A percentile compares a stretch with the other conserved stretches of the same genome.
These are phyloP conservation scores for Avena insularis DNA, from an alignment of 176 grass and related monocot species.

Conservation along the genomic window DNA sequence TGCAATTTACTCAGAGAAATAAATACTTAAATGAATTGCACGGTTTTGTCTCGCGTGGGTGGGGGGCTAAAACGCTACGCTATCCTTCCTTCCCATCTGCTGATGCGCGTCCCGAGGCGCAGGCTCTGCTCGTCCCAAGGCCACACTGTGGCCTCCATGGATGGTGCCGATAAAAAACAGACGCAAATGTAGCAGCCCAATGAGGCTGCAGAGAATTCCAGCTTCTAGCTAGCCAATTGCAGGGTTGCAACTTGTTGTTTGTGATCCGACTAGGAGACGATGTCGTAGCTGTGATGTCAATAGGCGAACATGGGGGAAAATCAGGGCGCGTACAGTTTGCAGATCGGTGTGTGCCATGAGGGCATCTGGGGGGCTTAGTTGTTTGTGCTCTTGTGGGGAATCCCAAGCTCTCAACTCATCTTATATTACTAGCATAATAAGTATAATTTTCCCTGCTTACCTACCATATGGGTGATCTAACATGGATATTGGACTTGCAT, in stretches of 20 bases:
- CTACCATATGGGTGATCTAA: constrained; percentile 41
- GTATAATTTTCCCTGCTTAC: not conserved
- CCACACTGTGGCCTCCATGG: not conserved
- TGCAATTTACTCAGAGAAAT: no score
- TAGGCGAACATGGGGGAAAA: not conserved
- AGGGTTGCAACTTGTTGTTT: not conserved
- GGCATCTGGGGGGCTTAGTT: not conserved
- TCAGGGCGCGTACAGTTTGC: not conserved
- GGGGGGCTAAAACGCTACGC: not conserved
- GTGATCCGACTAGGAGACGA: constrained; percentile 1
- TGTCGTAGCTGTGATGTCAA: not conserved
- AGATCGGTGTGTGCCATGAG: not conserved
- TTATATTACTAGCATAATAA: not conserved
- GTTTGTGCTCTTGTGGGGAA: constrained; percentile 4
- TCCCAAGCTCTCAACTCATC: constrained; percentile 14
- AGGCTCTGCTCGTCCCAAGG: constrained; percentile 43
- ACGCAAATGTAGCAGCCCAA: constrained; percentile 34
- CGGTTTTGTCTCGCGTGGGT: no score
- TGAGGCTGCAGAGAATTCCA: not conserved
- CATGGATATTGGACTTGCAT: constrained; percentile 31
- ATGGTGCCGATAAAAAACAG: constrained; percentile 6
- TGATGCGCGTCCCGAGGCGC: constrained; percentile 39
- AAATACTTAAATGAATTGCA: no score
- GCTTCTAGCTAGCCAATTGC: not conserved
- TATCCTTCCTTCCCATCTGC: not conserved